phyloP scores from a whole-genome alignment of 108 stramenopile species.

The Stephanodiscus minutulus region DNA sequence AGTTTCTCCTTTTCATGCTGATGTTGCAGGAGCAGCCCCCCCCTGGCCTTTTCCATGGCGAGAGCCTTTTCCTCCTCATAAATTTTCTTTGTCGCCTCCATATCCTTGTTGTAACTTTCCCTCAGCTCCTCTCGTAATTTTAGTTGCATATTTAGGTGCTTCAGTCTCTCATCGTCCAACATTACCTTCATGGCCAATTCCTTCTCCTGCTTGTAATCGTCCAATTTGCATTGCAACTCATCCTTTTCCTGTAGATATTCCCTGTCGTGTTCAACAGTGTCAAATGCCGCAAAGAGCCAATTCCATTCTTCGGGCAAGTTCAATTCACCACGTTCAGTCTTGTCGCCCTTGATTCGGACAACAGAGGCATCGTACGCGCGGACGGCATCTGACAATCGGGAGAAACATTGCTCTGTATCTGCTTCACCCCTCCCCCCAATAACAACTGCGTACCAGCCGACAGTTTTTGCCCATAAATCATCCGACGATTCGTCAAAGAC shows the following conservation, averaged over 20 bases:
- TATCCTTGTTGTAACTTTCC: constrained; percentile 1
- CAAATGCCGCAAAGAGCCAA: constrained; percentile 10
- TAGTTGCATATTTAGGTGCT: constrained; percentile 7
- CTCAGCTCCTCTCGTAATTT: constrained; percentile 17
- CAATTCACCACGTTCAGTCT: constrained; percentile 6
- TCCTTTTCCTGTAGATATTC: constrained; percentile 3
- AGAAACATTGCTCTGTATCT: constrained; percentile 5
- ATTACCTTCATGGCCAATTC: constrained; percentile 15
- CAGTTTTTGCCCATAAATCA: constrained; percentile 21
- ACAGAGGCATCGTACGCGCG: constrained; percentile 20
- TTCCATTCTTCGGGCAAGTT: constrained; percentile 19
- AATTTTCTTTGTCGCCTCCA: not conserved
- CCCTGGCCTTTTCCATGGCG: constrained; percentile 14
- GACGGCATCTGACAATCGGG: constrained; percentile 19
- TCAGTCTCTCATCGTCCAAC: constrained; percentile 10
- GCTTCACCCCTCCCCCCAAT: constrained; percentile 3
- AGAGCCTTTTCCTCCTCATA: constrained; percentile 6
- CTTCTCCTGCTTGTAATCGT: constrained; percentile 9
- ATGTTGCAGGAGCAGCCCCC: constrained; percentile 1
- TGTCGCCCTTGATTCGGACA: constrained; percentile 13
- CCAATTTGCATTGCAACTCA: not conserved
- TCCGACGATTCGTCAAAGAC: constrained; percentile 4
- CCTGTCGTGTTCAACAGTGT: not conserved
- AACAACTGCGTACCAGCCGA: constrained; percentile 16
- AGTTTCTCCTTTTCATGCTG: constrained; percentile 11